phyloP scores from a whole-genome alignment of 164 flowering plant species.

The Taxillus chinensis region DNA sequence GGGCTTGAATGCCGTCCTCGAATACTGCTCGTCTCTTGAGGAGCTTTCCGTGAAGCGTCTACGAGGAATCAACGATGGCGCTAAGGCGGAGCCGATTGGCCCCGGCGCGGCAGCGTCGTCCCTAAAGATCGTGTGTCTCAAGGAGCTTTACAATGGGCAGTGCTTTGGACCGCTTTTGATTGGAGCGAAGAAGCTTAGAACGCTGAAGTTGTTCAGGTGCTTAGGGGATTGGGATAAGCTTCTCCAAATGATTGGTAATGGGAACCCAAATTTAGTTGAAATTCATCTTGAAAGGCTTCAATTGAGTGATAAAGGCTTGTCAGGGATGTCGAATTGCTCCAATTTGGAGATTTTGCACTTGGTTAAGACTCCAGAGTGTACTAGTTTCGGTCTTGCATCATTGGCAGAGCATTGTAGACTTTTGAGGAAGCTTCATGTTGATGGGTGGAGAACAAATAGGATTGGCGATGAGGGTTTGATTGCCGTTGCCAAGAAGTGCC shows the following conservation, averaged over 20 bases:
- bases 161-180: slow-evolving; percentile 59
- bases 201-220: slow-evolving; percentile 61
- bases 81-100: slow-evolving; percentile 36
- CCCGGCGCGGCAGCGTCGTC: slow-evolving; percentile 46
- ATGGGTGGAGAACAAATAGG: slow-evolving; percentile 88
- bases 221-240: slow-evolving; percentile 84
- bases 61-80: slow-evolving; percentile 44
- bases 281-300: slow-evolving; percentile 88
- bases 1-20: slow-evolving; percentile 69
- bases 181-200: slow-evolving; percentile 50
- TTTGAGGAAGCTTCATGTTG: slow-evolving; percentile 85
- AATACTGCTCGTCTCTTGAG: slow-evolving; percentile 52
- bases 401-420: slow-evolving; percentile 61
- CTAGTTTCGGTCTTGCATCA: slow-evolving; percentile 46
- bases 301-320: slow-evolving; percentile 67
- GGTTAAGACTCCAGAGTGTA: slow-evolving; percentile 77
- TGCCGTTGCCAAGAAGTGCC: slow-evolving; percentile 56
- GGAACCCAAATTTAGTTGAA: slow-evolving; percentile 40
- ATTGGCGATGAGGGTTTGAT: slow-evolving; percentile 78
- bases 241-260: slow-evolving; percentile 32
- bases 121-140: slow-evolving; percentile 49
- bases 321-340: slow-evolving; percentile 49
- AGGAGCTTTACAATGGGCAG: slow-evolving; percentile 80
- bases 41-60: slow-evolving; percentile 85
- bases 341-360: slow-evolving; percentile 66